A percentile compares a stretch with the other conserved stretches of the same genome.
phyloP scores from a whole-genome alignment of 441 rosid genomes.

The Adansonia madagascariensis region DNA sequence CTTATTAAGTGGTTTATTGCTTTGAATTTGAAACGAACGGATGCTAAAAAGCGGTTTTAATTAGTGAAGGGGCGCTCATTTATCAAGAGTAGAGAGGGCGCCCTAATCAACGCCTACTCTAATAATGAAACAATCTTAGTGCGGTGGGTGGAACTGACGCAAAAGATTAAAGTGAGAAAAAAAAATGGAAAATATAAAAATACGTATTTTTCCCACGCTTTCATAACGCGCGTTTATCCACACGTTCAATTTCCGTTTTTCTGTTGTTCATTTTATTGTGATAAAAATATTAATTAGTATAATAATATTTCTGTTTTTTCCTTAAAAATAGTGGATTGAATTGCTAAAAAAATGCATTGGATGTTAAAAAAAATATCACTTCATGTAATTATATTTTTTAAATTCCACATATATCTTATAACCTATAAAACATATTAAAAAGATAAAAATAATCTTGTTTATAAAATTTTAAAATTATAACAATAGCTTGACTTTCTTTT shows the following conservation, averaged over 20 bases:
- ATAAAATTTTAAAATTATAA: too few relatives aligned
- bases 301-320: too few relatives aligned
- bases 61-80: conserved; percentile 7
- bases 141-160: conserved; percentile 79
- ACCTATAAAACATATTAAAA: too few relatives aligned
- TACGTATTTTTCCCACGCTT: conserved; percentile 2
- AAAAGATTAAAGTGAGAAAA: conserved; percentile 48
- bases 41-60: background rate
- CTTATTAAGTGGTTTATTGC: background rate
- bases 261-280: too few relatives aligned
- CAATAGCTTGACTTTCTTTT: too few relatives aligned
- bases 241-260: background rate
- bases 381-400: too few relatives aligned
- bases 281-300: too few relatives aligned
- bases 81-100: conserved; percentile 27
- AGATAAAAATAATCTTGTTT: too few relatives aligned
- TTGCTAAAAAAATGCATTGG: too few relatives aligned
- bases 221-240: background rate
- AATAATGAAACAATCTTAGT: conserved; percentile 73
- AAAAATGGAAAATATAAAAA: conserved; percentile 34
- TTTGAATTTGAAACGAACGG: background rate
- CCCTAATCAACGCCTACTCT: conserved; percentile 35
- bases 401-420: too few relatives aligned
- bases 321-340: too few relatives aligned
- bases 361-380: too few relatives aligned